phyloP scores from a whole-genome alignment of 1,284 basidiomycete species.

The Phylloboletellus chloephorus region DNA sequence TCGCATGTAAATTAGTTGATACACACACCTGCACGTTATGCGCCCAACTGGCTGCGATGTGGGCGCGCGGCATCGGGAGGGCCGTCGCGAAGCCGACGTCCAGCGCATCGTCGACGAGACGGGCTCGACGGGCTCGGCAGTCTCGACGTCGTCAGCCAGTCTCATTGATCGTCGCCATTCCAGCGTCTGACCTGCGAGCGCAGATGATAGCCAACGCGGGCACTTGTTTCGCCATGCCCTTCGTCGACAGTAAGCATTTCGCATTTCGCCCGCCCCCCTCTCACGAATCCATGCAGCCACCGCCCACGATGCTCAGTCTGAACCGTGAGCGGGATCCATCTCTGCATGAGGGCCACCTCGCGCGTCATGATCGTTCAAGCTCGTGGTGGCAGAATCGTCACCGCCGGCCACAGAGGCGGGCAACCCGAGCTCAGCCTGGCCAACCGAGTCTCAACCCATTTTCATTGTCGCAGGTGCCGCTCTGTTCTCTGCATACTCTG shows the following conservation, averaged over 20 bases:
- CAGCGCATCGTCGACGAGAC: constrained; percentile 6
- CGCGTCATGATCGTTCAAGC: constrained; percentile 5
- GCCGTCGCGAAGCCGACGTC: constrained; percentile 4
- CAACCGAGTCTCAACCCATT: neutral
- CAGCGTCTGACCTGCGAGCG: neutral
- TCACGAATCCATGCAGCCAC: constrained; percentile 1
- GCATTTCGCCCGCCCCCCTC: no score
- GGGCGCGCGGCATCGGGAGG: constrained; percentile 6
- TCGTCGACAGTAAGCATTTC: constrained; percentile 8
- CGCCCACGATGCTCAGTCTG: constrained; percentile 1
- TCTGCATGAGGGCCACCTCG: constrained; percentile 6
- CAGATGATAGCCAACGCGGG: constrained; percentile 9
- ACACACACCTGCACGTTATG: neutral
- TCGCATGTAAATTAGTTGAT: no score
- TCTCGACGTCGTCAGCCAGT: constrained; percentile 4
- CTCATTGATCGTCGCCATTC: neutral
- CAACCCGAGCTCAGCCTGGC: neutral
- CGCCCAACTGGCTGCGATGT: neutral
- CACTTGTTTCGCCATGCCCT: constrained; percentile 6
- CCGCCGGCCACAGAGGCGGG: constrained; percentile 6
- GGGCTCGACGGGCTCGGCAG: neutral
- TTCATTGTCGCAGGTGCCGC: constrained; percentile 1
- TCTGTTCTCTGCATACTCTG: constrained; percentile 7
- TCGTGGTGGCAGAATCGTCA: constrained; percentile 8
- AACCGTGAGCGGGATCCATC: constrained; percentile 8